Conservation (phyloP, 495 filamentous ascomycete species). For the Oidiodendron maius region DNA sequence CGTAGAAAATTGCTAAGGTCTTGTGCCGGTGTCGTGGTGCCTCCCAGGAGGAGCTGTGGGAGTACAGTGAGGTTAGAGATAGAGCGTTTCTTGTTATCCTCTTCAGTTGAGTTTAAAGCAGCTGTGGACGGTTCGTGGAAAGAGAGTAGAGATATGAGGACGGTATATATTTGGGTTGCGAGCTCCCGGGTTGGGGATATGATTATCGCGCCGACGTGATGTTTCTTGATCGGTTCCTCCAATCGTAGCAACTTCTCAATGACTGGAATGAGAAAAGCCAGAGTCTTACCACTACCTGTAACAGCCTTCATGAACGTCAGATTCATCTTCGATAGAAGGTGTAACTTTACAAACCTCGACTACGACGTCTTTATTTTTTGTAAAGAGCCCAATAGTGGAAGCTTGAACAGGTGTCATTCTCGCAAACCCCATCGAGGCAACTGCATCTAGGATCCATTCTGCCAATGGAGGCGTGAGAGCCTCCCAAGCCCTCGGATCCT, state of each 20-base stretch:
- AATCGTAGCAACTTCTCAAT: conserved; percentile 73
- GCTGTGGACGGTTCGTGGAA: conserved; percentile 79
- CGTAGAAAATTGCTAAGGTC: conserved; percentile 79
- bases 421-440: conserved; percentile 76
- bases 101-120: conserved; percentile 40
- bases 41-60: conserved; percentile 86
- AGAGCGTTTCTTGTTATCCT: conserved; percentile 49
- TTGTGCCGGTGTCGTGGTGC: conserved; percentile 73
- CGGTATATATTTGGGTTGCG: conserved; percentile 81
- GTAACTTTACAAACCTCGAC: conserved; percentile 53
- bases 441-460: conserved; percentile 84
- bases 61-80: conserved; percentile 54
- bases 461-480: conserved; percentile 71
- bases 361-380: conserved; percentile 92
- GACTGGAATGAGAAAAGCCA: conserved; percentile 85
- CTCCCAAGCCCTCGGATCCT: conserved; percentile 66
- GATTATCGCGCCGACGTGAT: conserved; percentile 85
- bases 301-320: conserved; percentile 56
- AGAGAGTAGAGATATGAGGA: conserved; percentile 67
- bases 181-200: conserved; percentile 92
- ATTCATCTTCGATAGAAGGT: not conserved
- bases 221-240: conserved; percentile 70
- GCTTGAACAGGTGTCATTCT: conserved; percentile 93
- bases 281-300: conserved; percentile 91
- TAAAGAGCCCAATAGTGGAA: conserved; percentile 86